These are phyloP conservation scores for Citrullus amarus DNA, from an alignment of 306 rosid genomes.

Conservation along the genomic window DNA sequence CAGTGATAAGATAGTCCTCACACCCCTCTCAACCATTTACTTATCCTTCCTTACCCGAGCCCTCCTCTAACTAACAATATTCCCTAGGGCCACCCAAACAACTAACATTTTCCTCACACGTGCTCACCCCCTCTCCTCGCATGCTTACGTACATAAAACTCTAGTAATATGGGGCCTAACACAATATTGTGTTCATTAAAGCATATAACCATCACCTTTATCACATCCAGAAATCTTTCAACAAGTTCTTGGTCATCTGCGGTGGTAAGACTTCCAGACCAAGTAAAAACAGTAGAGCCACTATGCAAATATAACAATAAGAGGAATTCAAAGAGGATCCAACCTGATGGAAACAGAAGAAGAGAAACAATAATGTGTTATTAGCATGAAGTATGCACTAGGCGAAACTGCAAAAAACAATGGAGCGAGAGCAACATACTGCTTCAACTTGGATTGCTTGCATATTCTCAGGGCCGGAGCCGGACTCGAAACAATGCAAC, in stretches of 20 bases:
- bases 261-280: conserved; percentile 65
- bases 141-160: too few species aligned
- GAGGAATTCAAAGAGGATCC: conserved; percentile 92
- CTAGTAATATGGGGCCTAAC: too few species aligned
- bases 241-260: conserved; percentile 65
- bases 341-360: conserved; percentile 34
- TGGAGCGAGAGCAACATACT: conserved; percentile 23
- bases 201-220: conserved; percentile 42
- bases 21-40: too few species aligned
- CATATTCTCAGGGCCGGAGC: conserved; percentile 94
- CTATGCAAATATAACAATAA: conserved; percentile 69
- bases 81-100: too few species aligned
- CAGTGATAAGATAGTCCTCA: too few species aligned
- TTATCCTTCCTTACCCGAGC: too few species aligned
- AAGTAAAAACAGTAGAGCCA: conserved; percentile 54
- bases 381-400: conserved; percentile 40
- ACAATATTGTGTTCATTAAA: neutral
- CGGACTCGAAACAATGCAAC: conserved; percentile 90
- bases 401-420: neutral
- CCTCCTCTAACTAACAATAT: too few species aligned
- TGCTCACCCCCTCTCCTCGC: too few species aligned
- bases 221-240: conserved; percentile 88
- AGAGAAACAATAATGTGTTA: conserved; percentile 22
- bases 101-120: too few species aligned
- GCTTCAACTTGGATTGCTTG: conserved; percentile 95